Percentiles rank a stretch among this genome's conserved stretches.
Conservation (phyloP, 208 protist species). For the Perkinsela sp. region DNA sequence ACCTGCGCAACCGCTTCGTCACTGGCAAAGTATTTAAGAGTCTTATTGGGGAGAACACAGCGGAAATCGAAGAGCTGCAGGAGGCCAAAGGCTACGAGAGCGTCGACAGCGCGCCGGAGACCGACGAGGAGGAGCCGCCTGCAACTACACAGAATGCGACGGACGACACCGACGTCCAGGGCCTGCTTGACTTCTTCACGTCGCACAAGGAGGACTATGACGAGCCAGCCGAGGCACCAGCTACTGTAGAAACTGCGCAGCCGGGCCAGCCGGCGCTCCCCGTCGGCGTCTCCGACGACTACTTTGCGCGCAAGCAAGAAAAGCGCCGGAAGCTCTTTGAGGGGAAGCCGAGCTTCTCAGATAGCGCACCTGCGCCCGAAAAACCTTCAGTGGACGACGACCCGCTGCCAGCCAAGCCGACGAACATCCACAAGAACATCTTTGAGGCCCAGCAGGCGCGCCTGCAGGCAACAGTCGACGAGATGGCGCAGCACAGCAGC, state of each 20-base stretch:
- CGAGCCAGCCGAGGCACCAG: not conserved
- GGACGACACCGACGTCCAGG: not conserved
- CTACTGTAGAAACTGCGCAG: not conserved
- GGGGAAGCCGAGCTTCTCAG: not conserved
- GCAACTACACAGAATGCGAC: constrained; percentile 45
- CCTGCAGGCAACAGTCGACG: constrained; percentile 35
- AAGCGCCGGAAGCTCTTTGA: not conserved
- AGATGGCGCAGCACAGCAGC: constrained; percentile 38
- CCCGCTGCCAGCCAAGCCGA: not conserved
- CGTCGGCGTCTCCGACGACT: not conserved
- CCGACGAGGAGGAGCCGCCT: constrained; percentile 20
- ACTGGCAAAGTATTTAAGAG: not conserved
- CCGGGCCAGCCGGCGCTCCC: not conserved
- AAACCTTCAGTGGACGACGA: not conserved
- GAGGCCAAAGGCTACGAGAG: constrained; percentile 16
- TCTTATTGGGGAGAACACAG: not conserved
- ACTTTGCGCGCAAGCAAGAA: not conserved
- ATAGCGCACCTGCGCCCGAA: not conserved
- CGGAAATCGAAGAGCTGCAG: constrained; percentile 10
- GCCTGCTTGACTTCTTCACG: constrained; percentile 1
- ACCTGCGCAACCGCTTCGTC: not conserved
- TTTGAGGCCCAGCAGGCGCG: constrained; percentile 14
- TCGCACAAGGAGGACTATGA: constrained; percentile 3
- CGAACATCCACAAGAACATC: not conserved
- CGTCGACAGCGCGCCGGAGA: constrained; percentile 6